Percentiles rank a stretch among this genome's conserved stretches.
phyloP scores from a whole-genome alignment of 345 rosid genomes.

The Brassica cretica region DNA sequence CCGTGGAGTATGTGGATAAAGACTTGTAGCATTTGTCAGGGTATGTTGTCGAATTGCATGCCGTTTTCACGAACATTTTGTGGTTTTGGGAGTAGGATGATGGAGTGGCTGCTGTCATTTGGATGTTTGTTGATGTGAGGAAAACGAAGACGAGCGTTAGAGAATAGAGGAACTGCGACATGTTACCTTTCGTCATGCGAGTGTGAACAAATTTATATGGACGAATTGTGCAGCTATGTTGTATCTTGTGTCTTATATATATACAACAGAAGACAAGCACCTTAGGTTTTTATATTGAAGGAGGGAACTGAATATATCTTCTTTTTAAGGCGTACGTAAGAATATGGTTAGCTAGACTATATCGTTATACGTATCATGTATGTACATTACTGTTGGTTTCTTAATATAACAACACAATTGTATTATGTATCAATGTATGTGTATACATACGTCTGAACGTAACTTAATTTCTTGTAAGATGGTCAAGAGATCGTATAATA shows the following conservation, averaged over 20 bases:
- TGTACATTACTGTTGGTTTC: not conserved
- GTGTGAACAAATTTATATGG: not conserved
- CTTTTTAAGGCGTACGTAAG: not conserved
- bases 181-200: not conserved
- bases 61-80: slow-evolving; percentile 50
- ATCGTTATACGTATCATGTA: not conserved
- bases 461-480: not conserved
- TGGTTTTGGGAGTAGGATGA: slow-evolving; percentile 36
- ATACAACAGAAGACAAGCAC: not conserved
- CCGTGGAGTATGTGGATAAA: slow-evolving; percentile 52
- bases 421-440: not conserved
- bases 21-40: slow-evolving; percentile 56
- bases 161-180: slow-evolving; percentile 23
- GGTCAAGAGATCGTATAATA: not conserved
- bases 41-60: slow-evolving; percentile 59
- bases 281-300: not conserved
- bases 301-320: not conserved
- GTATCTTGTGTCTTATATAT: not conserved
- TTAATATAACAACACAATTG: not conserved
- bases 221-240: not conserved
- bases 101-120: slow-evolving; percentile 33
- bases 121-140: slow-evolving; percentile 8
- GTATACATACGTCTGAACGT: not conserved
- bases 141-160: slow-evolving; percentile 27
- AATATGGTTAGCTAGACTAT: not conserved